Evolutionary conservation across 768 basidiomycete species (phyloP).

Genomic region (Xerocomus brunneocitrinus): DNA sequence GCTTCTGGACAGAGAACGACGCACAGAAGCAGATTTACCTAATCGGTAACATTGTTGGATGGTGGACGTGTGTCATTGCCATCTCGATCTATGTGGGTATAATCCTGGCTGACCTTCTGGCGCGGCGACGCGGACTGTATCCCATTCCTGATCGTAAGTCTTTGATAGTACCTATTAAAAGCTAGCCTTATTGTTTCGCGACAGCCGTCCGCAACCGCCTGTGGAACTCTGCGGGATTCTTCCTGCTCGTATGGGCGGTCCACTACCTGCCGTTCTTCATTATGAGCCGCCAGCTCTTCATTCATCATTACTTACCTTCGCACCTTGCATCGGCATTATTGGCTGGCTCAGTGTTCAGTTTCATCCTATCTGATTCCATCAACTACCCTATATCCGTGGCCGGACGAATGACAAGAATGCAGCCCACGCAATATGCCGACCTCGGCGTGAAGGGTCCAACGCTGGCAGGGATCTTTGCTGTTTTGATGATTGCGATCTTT

Average conservation of each 20-base stretch:
- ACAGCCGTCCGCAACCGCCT: slow-evolving; percentile 88
- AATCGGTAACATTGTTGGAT: slow-evolving; percentile 89
- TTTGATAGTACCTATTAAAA: not conserved
- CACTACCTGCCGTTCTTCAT: slow-evolving; percentile 98
- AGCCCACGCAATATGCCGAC: slow-evolving; percentile 57
- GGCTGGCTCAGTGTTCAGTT: slow-evolving; percentile 89
- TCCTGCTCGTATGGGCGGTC: slow-evolving; percentile 89
- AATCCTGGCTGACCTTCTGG: slow-evolving; percentile 83
- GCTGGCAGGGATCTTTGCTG: slow-evolving; percentile 51
- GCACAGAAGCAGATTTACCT: slow-evolving; percentile 92
- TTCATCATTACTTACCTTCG: slow-evolving; percentile 97
- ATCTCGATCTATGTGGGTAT: slow-evolving; percentile 88
- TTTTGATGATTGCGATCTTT: slow-evolving; percentile 62
- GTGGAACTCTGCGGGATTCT: slow-evolving; percentile 95
- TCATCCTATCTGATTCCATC: slow-evolving; percentile 83
- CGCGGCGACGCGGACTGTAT: slow-evolving; percentile 76
- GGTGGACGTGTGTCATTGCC: slow-evolving; percentile 90
- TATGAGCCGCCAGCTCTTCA: slow-evolving; percentile 93
- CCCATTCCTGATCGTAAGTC: slow-evolving; percentile 85
- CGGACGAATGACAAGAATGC: slow-evolving; percentile 61
- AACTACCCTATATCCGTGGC: slow-evolving; percentile 83
- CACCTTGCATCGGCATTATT: slow-evolving; percentile 90
- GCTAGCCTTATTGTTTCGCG: slow-evolving; percentile 1
- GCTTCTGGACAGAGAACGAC: slow-evolving; percentile 93
- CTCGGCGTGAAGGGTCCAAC: slow-evolving; percentile 74